Evolutionary conservation across 202 grass and related monocot genomes (phyloP), one percentile per base, ranked within the genome.

Genomic region (Dendrocalamus latiflorus): DNA sequence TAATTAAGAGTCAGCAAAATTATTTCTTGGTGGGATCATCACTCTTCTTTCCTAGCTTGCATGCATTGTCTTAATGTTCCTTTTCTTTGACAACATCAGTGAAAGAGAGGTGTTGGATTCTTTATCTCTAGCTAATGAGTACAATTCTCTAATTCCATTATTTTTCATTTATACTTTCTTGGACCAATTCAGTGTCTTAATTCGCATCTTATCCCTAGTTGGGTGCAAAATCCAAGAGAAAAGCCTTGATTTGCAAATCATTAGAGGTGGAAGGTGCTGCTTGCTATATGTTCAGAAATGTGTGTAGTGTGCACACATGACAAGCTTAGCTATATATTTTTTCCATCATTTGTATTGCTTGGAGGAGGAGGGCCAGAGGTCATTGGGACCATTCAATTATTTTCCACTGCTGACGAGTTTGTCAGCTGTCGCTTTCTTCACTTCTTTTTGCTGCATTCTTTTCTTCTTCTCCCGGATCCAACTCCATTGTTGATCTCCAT

Each of bases 401-500:
- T 81, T 25, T 30, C 82, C 28, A 38, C 37, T 25, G 25, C 11
- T 70, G 87, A 81, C 15, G 71, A 30, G 51, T 3, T 49, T 42
- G 67, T 50, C 45, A 2, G 6, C 60, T 83, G 72, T 83, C 75
- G 12, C 39, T 79, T 74, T 48, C 86, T 48, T 65, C 26, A 14
- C 67, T 47, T 30, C 45, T 65, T 64, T 41, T 70, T 30, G 34
- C 25, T 74, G 15, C 9, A 15, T 4, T 16, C n/a, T n/a, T 44
- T 45, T n/a, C 15, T 16, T 8, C 10, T n/a, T 7, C 85, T 4
- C 18, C 74, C 65, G 75, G 42, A 24, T 59, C 75, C 60, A 63
- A 70, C 53, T 68, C 86, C 81, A 84, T 80, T 80, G 86, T 51
- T 41, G 68, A 20, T 58, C 68, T 68, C 41, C 6, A 33, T 38